These are phyloP conservation scores for Claviceps quebecensis DNA, from an alignment of 2,329 filamentous ascomycete genomes.

Conservation along the genomic window DNA sequence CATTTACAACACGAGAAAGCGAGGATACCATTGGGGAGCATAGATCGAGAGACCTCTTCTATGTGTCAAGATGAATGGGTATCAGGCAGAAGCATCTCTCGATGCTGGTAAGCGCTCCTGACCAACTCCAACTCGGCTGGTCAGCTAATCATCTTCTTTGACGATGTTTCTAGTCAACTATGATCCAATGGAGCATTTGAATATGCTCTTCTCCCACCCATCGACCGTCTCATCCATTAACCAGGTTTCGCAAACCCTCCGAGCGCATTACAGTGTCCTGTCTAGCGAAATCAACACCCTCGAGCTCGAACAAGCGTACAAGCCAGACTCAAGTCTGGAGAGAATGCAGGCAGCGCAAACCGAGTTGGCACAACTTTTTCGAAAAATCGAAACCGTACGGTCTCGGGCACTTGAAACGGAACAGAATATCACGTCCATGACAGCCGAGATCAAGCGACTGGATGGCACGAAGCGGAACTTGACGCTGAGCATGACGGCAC, in stretches of 20 bases:
- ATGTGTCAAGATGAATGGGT: conserved; percentile 25
- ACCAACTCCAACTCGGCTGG: not conserved
- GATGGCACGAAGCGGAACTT: conserved; percentile 95
- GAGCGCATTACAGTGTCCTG: conserved; percentile 67
- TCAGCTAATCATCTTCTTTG: not conserved
- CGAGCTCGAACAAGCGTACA: conserved; percentile 65
- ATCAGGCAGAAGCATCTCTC: conserved; percentile 21
- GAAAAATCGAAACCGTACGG: conserved; percentile 87
- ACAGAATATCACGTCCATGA: conserved; percentile 95
- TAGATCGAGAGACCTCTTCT: not conserved
- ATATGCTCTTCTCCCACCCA: conserved; percentile 83
- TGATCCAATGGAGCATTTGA: conserved; percentile 84
- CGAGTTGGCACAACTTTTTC: conserved; percentile 80
- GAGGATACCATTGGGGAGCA: not conserved
- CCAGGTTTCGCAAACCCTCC: conserved; percentile 59
- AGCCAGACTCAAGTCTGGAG: conserved; percentile 74
- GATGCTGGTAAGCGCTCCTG: conserved; percentile 27
- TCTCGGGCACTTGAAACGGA: conserved; percentile 84
- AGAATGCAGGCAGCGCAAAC: conserved; percentile 84
- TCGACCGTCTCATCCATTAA: conserved; percentile 67
- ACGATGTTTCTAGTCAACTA: conserved; percentile 48
- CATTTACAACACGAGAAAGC: not conserved
- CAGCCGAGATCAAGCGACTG: conserved; percentile 92
- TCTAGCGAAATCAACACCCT: conserved; percentile 62
- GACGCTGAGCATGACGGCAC: conserved; percentile 90